A percentile compares a stretch with the other conserved stretches of the same genome.
These are phyloP conservation scores for Plasmodium coatneyi DNA, from an alignment of 169 alveolate genomes.

Conservation along the genomic window DNA sequence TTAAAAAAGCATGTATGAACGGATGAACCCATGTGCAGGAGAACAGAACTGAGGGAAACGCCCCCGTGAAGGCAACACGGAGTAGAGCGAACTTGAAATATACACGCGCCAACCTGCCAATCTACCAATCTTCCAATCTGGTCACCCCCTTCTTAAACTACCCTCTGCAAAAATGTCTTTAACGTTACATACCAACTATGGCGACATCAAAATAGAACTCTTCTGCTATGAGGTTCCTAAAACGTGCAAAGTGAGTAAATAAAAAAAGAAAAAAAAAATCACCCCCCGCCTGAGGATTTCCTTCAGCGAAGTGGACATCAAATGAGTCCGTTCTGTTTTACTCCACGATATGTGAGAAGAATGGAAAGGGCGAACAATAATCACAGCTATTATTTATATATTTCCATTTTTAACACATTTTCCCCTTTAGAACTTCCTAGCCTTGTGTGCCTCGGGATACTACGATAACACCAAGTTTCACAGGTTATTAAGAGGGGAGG, in stretches of 20 bases:
- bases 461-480: slow-evolving; percentile 79
- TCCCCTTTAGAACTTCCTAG: slow-evolving; percentile 79
- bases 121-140: background rate
- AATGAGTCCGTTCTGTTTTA: background rate
- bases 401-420: background rate
- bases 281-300: background rate
- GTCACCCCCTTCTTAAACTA: background rate
- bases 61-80: background rate
- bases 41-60: background rate
- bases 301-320: background rate
- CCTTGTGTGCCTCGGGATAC: slow-evolving; percentile 82
- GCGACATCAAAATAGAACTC: slow-evolving; percentile 80
- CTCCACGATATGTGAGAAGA: background rate
- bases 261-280: background rate
- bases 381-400: background rate
- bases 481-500: slow-evolving; percentile 26
- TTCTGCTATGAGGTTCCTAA: slow-evolving; percentile 87
- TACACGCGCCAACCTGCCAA: background rate
- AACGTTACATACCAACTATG: slow-evolving; percentile 71
- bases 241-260: slow-evolving; percentile 81
- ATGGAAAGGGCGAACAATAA: background rate
- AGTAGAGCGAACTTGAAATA: background rate
- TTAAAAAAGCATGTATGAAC: background rate
- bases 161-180: slow-evolving; percentile 55
- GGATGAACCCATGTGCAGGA: background rate